Percentiles rank a stretch among this genome's conserved stretches.
Evolutionary conservation across 495 filamentous ascomycete genomes (phyloP).

Genomic region (Penicillium samsonianum): DNA sequence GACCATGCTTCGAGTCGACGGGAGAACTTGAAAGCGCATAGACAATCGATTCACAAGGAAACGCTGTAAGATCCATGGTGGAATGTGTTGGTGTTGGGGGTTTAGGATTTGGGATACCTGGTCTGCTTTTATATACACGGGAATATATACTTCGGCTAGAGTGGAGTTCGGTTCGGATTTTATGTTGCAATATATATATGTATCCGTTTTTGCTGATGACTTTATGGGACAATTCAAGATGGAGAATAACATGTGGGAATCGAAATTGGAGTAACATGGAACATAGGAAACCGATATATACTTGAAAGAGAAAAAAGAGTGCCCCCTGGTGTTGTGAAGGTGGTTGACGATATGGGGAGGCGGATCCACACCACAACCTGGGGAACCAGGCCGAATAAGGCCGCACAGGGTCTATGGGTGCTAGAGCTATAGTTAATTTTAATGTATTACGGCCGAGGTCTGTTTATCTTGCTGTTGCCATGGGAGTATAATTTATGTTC

Average conservation of each 20-base stretch:
- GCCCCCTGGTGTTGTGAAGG: background rate
- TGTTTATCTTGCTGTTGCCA: conserved; percentile 14
- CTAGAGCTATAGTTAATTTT: background rate
- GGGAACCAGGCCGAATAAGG: conserved; percentile 10
- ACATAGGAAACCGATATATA: background rate
- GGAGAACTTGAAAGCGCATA: conserved; percentile 12
- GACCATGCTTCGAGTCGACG: conserved; percentile 4
- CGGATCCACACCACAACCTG: conserved; percentile 6
- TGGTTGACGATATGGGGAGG: background rate
- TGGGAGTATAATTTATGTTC: conserved; percentile 19
- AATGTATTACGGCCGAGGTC: background rate
- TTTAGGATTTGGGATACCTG: background rate
- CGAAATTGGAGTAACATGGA: background rate
- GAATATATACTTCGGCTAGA: conserved; percentile 7
- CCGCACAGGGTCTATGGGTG: conserved; percentile 1
- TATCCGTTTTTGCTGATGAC: background rate
- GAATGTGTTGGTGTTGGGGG: background rate
- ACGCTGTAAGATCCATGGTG: background rate
- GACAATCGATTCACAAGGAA: conserved; percentile 4
- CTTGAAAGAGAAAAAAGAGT: background rate
- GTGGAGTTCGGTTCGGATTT: conserved; percentile 7
- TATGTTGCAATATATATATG: background rate
- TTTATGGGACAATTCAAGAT: background rate
- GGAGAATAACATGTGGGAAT: background rate
- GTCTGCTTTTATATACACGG: conserved; percentile 1